Conservation (phyloP, 148 eudicot species). For the Fallopia convolvulus region DNA sequence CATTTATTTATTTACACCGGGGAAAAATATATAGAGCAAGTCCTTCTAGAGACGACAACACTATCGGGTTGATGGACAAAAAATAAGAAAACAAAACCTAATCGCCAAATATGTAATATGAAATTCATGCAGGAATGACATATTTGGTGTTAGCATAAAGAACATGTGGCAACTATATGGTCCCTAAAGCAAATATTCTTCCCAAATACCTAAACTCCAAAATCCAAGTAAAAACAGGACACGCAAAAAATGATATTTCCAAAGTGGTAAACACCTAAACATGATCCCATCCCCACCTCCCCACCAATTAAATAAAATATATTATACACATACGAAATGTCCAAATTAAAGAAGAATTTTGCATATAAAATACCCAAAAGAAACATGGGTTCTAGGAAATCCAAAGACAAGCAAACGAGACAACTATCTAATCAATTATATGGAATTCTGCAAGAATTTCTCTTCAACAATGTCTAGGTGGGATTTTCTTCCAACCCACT, state of each 20-base stretch:
- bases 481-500: slow-evolving; percentile 4
- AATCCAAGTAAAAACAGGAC: slow-evolving; percentile 7
- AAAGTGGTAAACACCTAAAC: slow-evolving; percentile 7
- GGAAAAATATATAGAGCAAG: not conserved
- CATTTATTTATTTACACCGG: no score
- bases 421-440: not conserved
- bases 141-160: not conserved
- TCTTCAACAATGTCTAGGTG: not conserved
- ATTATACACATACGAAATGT: not conserved
- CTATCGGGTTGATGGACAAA: not conserved
- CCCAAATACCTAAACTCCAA: slow-evolving; percentile 7
- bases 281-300: not conserved
- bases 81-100: not conserved
- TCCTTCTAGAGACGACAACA: not conserved
- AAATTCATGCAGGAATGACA: slow-evolving; percentile 6
- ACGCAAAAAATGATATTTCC: not conserved
- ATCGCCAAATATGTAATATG: not conserved
- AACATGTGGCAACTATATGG: not conserved
- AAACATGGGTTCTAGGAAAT: not conserved
- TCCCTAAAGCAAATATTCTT: slow-evolving; percentile 11
- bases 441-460: not conserved
- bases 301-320: not conserved
- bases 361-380: not conserved
- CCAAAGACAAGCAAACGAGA: not conserved
- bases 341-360: not conserved